These are phyloP conservation scores for Platanthera guangdongensis DNA, from an alignment of 106 monocot genomes.

Conservation along the genomic window DNA sequence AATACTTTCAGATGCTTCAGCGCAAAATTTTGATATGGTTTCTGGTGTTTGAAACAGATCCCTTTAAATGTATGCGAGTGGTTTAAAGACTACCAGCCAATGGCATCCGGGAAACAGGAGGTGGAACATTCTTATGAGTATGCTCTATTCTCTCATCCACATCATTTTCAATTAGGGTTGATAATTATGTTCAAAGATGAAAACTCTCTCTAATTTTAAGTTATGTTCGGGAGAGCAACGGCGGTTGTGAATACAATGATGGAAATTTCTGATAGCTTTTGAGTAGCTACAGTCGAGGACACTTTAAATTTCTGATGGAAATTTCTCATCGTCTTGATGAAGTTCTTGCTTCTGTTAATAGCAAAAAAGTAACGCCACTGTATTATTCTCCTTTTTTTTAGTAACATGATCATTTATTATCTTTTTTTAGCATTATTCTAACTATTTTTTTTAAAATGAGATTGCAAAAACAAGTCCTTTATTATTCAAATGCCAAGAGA, in stretches of 20 bases:
- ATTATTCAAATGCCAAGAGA: too few relatives aligned
- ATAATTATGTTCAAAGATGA: too few relatives aligned
- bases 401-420: neutral
- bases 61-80: constrained; percentile 87
- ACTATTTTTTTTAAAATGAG: neutral
- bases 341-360: constrained; percentile 36
- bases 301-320: too few relatives aligned
- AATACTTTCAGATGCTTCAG: too few relatives aligned
- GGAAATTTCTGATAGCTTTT: too few relatives aligned
- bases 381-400: neutral
- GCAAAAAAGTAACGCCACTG: constrained; percentile 36
- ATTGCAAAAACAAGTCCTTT: constrained; percentile 1
- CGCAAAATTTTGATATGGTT: too few relatives aligned
- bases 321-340: constrained; percentile 72
- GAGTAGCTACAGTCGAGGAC: too few relatives aligned
- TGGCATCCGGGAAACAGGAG: constrained; percentile 82
- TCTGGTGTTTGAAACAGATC: too few relatives aligned
- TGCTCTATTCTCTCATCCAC: constrained; percentile 13
- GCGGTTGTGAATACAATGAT: too few relatives aligned
- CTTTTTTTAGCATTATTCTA: neutral
- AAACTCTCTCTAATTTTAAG: too few relatives aligned
- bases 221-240: too few relatives aligned
- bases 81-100: constrained; percentile 94
- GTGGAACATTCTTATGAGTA: constrained; percentile 99
- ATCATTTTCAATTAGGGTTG: too few relatives aligned